These are phyloP conservation scores for Trichophaea hybrida DNA, from an alignment of 2,329 filamentous ascomycete species.

Conservation along the genomic window DNA sequence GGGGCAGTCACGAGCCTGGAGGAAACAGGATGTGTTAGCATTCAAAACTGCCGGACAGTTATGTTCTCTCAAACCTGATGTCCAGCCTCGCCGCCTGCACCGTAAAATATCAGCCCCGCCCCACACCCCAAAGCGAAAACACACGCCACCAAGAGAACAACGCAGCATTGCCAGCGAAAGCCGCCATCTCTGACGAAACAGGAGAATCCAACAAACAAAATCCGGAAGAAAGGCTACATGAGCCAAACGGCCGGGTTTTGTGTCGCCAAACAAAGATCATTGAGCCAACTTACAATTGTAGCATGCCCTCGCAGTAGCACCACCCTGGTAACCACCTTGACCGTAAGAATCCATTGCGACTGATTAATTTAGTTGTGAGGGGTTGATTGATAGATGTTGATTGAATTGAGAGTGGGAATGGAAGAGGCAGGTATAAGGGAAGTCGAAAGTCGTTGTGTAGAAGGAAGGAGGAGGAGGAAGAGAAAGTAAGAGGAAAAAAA, in stretches of 20 bases:
- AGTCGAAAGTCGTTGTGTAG: conserved; percentile 4
- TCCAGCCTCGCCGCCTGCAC: conserved; percentile 53
- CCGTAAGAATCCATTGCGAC: conserved; percentile 34
- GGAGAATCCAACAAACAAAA: not conserved
- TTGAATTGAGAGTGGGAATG: conserved; percentile 11
- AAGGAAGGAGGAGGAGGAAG: not conserved
- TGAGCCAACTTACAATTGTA: conserved; percentile 38
- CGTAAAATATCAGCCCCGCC: conserved; percentile 14
- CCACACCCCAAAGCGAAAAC: conserved; percentile 8
- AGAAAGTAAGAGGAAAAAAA: not conserved
- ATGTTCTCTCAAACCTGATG: conserved; percentile 52
- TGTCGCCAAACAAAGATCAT: not conserved
- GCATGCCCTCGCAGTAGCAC: conserved; percentile 35
- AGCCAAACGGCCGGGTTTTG: not conserved
- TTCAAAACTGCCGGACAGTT: conserved; percentile 13
- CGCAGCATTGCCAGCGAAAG: not conserved
- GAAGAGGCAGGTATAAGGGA: conserved; percentile 6
- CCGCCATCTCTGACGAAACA: not conserved
- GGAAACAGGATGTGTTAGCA: conserved; percentile 25
- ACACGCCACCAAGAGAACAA: conserved; percentile 5
- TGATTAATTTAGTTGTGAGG: conserved; percentile 8
- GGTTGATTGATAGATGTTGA: conserved; percentile 10
- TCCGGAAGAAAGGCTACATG: not conserved
- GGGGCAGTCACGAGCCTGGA: conserved; percentile 68
- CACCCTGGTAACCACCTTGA: not conserved